phyloP scores from a whole-genome alignment of 192 early-diverging fungal genomes.

The Coemansia sp. region DNA sequence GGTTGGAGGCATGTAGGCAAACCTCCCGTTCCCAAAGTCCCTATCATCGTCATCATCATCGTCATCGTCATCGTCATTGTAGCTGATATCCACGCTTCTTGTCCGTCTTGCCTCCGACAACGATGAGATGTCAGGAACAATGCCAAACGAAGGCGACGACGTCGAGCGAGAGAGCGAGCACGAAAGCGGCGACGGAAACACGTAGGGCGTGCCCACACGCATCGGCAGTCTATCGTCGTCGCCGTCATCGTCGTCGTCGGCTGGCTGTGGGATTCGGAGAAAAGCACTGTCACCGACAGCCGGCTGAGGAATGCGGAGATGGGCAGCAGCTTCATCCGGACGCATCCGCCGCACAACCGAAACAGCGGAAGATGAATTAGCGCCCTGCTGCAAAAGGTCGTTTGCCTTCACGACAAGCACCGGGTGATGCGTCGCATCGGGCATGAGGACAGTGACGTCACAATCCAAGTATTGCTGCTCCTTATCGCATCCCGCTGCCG shows the following conservation, averaged over 20 bases:
- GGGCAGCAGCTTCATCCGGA: background rate
- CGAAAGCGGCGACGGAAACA: background rate
- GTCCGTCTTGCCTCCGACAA: background rate
- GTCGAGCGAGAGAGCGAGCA: background rate
- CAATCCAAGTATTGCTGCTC: conserved; percentile 24
- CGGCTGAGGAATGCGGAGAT: background rate
- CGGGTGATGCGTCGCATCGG: conserved; percentile 42
- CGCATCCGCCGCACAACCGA: conserved; percentile 15
- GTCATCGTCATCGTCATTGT: background rate
- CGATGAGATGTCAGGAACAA: background rate
- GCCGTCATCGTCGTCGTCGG: background rate
- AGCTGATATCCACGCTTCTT: background rate
- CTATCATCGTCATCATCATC: background rate
- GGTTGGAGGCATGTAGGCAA: conserved; percentile 1
- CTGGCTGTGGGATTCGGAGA: background rate
- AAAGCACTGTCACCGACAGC: background rate
- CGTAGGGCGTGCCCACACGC: conserved; percentile 9
- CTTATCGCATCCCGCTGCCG: conserved; percentile 1
- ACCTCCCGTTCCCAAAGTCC: background rate
- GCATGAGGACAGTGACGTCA: conserved; percentile 54
- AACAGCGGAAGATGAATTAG: background rate
- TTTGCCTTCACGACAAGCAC: conserved; percentile 48
- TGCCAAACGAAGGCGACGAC: background rate
- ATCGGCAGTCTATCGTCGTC: background rate
- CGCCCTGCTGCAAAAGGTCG: conserved; percentile 15